Conservation (phyloP, 2,329 filamentous ascomycete genomes). For the Rachicladosporium sp. region DNA sequence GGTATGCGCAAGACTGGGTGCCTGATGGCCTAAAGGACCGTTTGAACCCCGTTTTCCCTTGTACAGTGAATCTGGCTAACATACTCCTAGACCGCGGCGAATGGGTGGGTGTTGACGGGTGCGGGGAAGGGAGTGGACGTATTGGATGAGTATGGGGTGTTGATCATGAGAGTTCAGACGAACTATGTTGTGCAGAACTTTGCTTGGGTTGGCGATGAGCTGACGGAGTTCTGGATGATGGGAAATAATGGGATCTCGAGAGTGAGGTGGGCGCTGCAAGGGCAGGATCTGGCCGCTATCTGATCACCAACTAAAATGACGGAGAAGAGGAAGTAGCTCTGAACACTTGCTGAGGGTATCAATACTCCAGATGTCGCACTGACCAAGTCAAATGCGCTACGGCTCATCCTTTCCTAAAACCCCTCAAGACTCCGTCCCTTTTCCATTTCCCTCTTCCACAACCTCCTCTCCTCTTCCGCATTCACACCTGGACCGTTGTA, state of each 20-base stretch:
- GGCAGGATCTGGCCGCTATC: slow-evolving; percentile 16
- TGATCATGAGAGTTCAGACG: slow-evolving; percentile 31
- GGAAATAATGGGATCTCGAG: slow-evolving; percentile 27
- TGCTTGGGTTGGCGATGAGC: slow-evolving; percentile 29
- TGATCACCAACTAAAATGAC: too few relatives aligned
- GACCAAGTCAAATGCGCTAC: too few relatives aligned
- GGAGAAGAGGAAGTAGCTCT: too few relatives aligned
- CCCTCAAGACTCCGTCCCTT: slow-evolving; percentile 18
- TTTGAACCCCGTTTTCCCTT: not conserved
- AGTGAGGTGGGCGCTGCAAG: slow-evolving; percentile 27
- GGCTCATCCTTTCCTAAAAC: not conserved
- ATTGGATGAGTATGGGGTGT: slow-evolving; percentile 25
- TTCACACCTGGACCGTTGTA: slow-evolving; percentile 48
- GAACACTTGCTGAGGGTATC: too few relatives aligned
- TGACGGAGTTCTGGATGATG: slow-evolving; percentile 30
- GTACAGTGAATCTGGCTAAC: too few relatives aligned
- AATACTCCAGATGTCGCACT: too few relatives aligned
- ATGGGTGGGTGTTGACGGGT: slow-evolving; percentile 30
- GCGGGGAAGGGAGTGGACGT: slow-evolving; percentile 30
- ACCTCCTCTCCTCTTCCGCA: slow-evolving; percentile 37
- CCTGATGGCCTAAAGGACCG: slow-evolving; percentile 34
- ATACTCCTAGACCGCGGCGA: slow-evolving; percentile 9
- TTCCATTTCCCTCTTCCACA: slow-evolving; percentile 40
- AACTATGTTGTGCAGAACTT: slow-evolving; percentile 35
- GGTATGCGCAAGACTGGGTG: slow-evolving; percentile 26